Conservation (phyloP, 805 yeast genomes). For the Cyberlindnera mrakii region DNA sequence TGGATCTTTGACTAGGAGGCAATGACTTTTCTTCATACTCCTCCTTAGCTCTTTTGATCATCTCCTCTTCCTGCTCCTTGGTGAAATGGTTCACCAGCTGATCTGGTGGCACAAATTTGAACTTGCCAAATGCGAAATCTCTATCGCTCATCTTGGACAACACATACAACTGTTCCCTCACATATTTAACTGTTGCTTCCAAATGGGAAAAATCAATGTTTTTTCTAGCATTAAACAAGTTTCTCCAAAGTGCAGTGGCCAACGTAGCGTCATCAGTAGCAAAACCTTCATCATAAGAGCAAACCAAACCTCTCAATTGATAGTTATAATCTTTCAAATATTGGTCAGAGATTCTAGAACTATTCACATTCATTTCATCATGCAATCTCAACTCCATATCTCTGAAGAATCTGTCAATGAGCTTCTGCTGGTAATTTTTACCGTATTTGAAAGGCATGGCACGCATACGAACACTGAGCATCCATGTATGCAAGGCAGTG, state of each 20-base stretch:
- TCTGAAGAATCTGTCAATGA: constrained; percentile 81
- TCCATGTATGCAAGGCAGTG: constrained; percentile 88
- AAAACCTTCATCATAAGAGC: constrained; percentile 91
- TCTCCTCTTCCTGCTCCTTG: constrained; percentile 51
- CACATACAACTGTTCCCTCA: constrained; percentile 84
- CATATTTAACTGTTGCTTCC: constrained; percentile 85
- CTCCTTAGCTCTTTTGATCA: constrained; percentile 43
- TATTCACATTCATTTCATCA: constrained; percentile 78
- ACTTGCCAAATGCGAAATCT: constrained; percentile 89
- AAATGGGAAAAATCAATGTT: constrained; percentile 76
- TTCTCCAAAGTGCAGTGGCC: constrained; percentile 84
- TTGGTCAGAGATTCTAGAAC: constrained; percentile 76
- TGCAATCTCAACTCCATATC: constrained; percentile 85
- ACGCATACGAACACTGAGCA: constrained; percentile 90
- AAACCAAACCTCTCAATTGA: constrained; percentile 82
- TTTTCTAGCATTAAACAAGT: constrained; percentile 79
- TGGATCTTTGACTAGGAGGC: constrained; percentile 57
- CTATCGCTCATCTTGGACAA: constrained; percentile 81
- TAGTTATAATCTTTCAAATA: constrained; percentile 86
- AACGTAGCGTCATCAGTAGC: constrained; percentile 70
- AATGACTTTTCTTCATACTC: constrained; percentile 38
- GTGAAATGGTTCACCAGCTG: constrained; percentile 70
- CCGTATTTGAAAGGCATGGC: constrained; percentile 91
- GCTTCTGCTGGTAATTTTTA: constrained; percentile 82
- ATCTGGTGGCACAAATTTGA: constrained; percentile 78